phyloP scores from a whole-genome alignment of 108 stramenopile species.

The Skeletonema menzelii region DNA sequence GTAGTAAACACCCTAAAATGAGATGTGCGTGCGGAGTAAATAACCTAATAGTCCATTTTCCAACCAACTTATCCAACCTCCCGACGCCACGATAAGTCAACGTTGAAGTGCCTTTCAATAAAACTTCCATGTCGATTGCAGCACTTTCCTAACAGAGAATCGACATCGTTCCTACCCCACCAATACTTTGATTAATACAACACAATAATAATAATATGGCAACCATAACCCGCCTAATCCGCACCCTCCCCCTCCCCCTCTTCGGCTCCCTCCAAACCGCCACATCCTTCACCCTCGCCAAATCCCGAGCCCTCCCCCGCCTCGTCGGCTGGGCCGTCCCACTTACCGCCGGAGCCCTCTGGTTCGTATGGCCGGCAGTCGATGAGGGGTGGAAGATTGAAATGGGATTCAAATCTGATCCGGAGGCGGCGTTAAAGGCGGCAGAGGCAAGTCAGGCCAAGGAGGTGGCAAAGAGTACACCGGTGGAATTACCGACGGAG shows the following conservation, averaged over 20 bases:
- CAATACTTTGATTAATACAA: not conserved
- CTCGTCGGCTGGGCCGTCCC: slow-evolving; percentile 50
- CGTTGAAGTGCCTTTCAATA: not conserved
- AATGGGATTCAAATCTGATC: slow-evolving; percentile 35
- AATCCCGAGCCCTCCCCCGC: slow-evolving; percentile 35
- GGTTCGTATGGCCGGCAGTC: slow-evolving; percentile 65
- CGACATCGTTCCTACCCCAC: not conserved
- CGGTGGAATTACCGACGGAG: not conserved
- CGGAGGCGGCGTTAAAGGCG: not conserved
- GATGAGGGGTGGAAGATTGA: slow-evolving; percentile 51
- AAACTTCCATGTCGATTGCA: not conserved
- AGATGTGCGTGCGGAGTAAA: too few relatives aligned
- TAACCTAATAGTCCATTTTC: too few relatives aligned
- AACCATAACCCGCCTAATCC: slow-evolving; percentile 25
- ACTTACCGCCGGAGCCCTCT: slow-evolving; percentile 36
- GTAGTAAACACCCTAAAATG: too few relatives aligned
- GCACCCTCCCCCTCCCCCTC: slow-evolving; percentile 41
- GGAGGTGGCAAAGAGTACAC: not conserved
- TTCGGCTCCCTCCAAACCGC: slow-evolving; percentile 46
- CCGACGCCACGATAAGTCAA: too few relatives aligned
- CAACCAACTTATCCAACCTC: too few relatives aligned
- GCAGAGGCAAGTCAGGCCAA: not conserved
- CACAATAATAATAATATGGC: not conserved
- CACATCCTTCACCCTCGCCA: slow-evolving; percentile 20
- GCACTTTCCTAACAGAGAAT: not conserved